Evolutionary conservation across 495 filamentous ascomycete genomes (phyloP).

Genomic region (Aspergillus sclerotioniger): DNA sequence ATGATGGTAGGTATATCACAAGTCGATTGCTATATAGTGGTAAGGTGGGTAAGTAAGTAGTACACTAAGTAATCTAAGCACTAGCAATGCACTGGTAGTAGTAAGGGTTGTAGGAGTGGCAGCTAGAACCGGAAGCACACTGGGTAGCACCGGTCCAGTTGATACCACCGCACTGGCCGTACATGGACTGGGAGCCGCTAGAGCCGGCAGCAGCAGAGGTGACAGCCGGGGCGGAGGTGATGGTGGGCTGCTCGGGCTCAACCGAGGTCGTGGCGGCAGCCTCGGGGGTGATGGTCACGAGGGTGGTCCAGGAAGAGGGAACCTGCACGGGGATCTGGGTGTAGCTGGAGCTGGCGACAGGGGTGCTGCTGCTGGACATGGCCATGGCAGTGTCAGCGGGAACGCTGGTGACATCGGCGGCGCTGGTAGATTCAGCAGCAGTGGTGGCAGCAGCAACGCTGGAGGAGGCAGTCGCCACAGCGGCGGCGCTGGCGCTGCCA

Average conservation of each 20-base stretch:
- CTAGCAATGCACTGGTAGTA: slow-evolving; percentile 44
- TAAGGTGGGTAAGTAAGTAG: not conserved
- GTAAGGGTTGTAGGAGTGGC: slow-evolving; percentile 39
- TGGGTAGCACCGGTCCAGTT: slow-evolving; percentile 29
- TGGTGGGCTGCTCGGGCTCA: slow-evolving; percentile 1
- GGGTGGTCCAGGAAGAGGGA: slow-evolving; percentile 8
- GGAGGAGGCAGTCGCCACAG: not conserved
- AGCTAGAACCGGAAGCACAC: slow-evolving; percentile 41
- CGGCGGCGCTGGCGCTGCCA: slow-evolving; percentile 5
- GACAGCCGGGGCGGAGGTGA: slow-evolving; percentile 3
- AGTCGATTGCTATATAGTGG: too few relatives aligned
- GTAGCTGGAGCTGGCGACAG: not conserved
- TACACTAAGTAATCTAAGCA: not conserved
- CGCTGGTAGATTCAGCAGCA: slow-evolving; percentile 1
- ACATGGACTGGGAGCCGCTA: slow-evolving; percentile 29
- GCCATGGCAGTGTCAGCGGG: not conserved
- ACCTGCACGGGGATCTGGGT: slow-evolving; percentile 5
- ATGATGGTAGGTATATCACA: too few relatives aligned
- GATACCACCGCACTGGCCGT: slow-evolving; percentile 25
- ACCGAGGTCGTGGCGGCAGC: not conserved
- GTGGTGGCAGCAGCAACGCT: not conserved
- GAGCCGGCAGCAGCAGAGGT: slow-evolving; percentile 36
- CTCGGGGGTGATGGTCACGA: slow-evolving; percentile 4
- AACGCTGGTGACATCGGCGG: not conserved
- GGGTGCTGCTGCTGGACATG: slow-evolving; percentile 2